These are phyloP conservation scores for Colletotrichum tropicale DNA, from an alignment of 2,329 filamentous ascomycete genomes.

Conservation along the genomic window DNA sequence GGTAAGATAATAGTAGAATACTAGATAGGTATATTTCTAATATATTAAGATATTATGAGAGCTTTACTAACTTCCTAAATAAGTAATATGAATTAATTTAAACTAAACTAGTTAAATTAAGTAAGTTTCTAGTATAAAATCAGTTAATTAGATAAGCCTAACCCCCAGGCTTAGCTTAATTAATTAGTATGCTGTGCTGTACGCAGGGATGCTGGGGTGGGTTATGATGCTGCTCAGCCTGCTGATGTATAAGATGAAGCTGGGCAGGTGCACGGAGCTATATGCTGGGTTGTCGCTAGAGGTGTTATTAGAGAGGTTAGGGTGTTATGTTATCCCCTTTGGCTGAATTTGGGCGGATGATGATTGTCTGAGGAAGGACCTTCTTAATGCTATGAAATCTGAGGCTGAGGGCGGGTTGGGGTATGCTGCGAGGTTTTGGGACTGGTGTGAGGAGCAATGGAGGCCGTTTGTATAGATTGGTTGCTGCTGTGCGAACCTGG, in stretches of 20 bases:
- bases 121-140: no score
- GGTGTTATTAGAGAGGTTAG: fast-evolving
- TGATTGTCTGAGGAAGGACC: background rate
- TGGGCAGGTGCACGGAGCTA: background rate
- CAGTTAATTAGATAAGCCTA: no score
- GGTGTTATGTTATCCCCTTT: background rate
- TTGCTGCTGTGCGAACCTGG: fast-evolving
- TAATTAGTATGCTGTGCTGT: no score
- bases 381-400: background rate
- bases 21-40: no score
- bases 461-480: background rate
- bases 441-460: background rate
- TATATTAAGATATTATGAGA: no score
- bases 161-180: no score
- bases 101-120: no score
- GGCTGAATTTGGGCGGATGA: background rate
- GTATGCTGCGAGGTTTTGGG: background rate
- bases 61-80: no score
- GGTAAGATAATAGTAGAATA: no score
- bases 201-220: background rate
- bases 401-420: background rate
- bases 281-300: background rate
- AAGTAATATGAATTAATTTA: no score
- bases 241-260: background rate
- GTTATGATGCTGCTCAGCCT: background rate